Conservation (phyloP, 257 asterid genomes). For the Plantago major region DNA sequence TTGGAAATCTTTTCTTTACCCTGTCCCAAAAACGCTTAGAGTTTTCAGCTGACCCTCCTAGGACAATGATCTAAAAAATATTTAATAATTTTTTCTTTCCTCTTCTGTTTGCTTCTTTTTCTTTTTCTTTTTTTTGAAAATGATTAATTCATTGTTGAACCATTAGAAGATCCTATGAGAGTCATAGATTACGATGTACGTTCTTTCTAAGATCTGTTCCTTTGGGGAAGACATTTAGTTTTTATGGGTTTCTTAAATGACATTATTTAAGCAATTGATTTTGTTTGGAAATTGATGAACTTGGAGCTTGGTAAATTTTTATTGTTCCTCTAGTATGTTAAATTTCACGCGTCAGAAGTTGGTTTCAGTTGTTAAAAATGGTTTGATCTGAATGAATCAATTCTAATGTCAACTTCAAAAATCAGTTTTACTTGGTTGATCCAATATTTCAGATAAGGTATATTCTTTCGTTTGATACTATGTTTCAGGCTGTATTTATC, state of each 20-base stretch:
- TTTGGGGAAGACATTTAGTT: background rate
- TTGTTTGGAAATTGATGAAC: conserved; percentile 2
- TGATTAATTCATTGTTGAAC: conserved; percentile 3
- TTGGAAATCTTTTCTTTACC: conserved; percentile 20
- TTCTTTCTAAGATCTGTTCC: conserved; percentile 7
- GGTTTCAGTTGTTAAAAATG: background rate
- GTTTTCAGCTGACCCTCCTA: conserved; percentile 23
- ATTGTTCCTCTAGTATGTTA: background rate
- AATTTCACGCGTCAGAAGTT: background rate
- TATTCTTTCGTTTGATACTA: no score
- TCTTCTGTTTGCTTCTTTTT: background rate
- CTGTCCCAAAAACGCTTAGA: conserved; percentile 17
- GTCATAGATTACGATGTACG: background rate
- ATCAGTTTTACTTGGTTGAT: background rate
- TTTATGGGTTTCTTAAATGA: background rate
- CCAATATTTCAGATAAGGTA: background rate
- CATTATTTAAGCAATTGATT: background rate
- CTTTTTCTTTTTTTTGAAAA: background rate
- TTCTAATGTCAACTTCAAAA: background rate
- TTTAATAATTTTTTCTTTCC: no score
- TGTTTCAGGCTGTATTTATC: no score
- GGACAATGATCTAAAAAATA: no score
- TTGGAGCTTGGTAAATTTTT: background rate
- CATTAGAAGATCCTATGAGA: conserved; percentile 16
- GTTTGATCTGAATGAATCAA: background rate